Evolutionary conservation across 108 stramenopile genomes (phyloP).

Genomic region (Phaeodactylum tricornutum): DNA sequence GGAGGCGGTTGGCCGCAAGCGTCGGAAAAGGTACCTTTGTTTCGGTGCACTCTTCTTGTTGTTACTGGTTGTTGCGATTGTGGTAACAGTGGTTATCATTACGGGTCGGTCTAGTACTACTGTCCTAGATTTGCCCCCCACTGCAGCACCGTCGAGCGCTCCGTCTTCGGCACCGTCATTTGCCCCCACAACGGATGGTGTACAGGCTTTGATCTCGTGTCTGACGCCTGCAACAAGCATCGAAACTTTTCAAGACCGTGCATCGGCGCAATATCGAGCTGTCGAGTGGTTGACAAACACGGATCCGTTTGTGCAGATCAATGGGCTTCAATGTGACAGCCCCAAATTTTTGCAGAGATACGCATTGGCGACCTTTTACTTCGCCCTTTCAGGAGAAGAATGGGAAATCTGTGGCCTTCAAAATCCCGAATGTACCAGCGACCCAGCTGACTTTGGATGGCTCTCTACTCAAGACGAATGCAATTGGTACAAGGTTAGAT

Average conservation of each 20-base stretch:
- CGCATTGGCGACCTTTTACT: slow-evolving; percentile 3
- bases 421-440: background rate
- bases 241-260: background rate
- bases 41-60: background rate
- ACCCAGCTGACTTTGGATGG: background rate
- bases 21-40: background rate
- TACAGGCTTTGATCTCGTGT: background rate
- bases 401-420: slow-evolving; percentile 3
- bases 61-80: background rate
- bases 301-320: background rate
- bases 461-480: background rate
- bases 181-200: background rate
- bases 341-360: background rate
- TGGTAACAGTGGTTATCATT: slow-evolving; percentile 3
- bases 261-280: background rate
- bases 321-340: background rate
- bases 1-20: slow-evolving; percentile 3
- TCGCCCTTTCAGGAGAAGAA: slow-evolving; percentile 1
- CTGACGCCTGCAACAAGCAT: background rate
- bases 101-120: background rate
- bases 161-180: slow-evolving; percentile 1
- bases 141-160: slow-evolving; percentile 2
- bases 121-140: background rate
- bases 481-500: background rate
- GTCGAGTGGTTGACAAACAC: background rate